Percentiles rank a stretch among this genome's conserved stretches.
These are phyloP conservation scores for Eucalyptus fibrosa DNA, from an alignment of 345 rosid species.

Conservation along the genomic window DNA sequence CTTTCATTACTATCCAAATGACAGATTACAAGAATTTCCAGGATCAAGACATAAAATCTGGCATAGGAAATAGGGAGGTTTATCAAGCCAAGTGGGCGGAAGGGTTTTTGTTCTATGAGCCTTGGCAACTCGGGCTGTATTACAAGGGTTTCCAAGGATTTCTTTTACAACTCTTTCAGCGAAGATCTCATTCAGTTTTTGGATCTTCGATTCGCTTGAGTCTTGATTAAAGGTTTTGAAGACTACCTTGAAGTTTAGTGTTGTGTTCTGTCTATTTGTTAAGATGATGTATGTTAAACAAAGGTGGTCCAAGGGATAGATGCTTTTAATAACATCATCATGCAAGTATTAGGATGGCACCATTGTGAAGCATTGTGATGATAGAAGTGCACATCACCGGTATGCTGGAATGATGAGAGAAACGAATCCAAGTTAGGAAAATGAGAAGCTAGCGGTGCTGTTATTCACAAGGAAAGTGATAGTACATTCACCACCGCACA, in stretches of 20 bases:
- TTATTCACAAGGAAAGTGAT: no score
- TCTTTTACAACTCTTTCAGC: no score
- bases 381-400: background rate
- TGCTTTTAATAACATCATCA: background rate
- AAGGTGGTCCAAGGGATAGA: no score
- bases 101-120: no score
- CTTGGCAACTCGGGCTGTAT: fast-evolving
- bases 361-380: background rate
- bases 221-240: no score
- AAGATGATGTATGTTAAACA: background rate
- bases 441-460: fast-evolving
- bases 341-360: background rate
- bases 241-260: background rate
- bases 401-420: background rate
- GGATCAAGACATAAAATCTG: no score
- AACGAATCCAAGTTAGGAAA: background rate
- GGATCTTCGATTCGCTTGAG: no score
- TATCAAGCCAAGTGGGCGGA: fast-evolving
- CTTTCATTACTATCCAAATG: no score
- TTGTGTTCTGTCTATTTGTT: background rate
- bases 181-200: no score
- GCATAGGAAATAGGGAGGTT: no score
- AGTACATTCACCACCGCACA: fast-evolving
- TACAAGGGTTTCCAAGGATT: no score
- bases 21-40: no score